Percentiles rank a stretch among this genome's conserved stretches.
phyloP scores from a whole-genome alignment of 108 stramenopile species.

The Nitzschia putrida region DNA sequence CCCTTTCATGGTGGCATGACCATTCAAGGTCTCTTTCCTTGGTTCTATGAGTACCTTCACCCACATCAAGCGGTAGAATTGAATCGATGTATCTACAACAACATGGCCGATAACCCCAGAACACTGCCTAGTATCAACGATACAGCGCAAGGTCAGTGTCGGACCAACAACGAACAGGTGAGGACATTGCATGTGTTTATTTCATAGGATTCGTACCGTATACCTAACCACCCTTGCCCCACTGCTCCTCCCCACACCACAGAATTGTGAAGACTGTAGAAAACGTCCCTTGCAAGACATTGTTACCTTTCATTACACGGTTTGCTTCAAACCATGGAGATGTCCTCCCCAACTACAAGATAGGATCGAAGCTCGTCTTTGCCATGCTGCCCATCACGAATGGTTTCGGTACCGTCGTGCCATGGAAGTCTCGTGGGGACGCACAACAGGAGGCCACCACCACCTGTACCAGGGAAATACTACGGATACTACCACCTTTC shows the following conservation, averaged over 20 bases:
- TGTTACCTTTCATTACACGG: conserved; percentile 85
- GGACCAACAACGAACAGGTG: conserved; percentile 30
- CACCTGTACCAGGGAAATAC: background rate
- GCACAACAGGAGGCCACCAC: conserved; percentile 8
- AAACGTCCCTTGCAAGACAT: conserved; percentile 48
- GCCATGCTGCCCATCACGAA: conserved; percentile 37
- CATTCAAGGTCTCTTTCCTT: conserved; percentile 88
- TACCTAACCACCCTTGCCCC: too few species aligned
- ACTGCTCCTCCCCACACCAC: too few species aligned
- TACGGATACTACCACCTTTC: conserved; percentile 46
- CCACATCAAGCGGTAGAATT: conserved; percentile 67
- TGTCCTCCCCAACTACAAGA: conserved; percentile 58
- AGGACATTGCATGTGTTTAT: too few species aligned
- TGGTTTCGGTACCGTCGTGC: conserved; percentile 54
- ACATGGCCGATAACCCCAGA: conserved; percentile 86
- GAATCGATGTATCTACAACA: conserved; percentile 89
- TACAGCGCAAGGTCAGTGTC: conserved; percentile 54
- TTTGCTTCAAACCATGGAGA: conserved; percentile 91
- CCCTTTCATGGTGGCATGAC: conserved; percentile 70
- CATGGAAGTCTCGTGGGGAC: conserved; percentile 60
- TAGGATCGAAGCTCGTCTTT: conserved; percentile 42
- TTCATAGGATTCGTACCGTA: too few species aligned
- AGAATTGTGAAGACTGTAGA: conserved; percentile 73
- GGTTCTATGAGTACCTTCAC: conserved; percentile 73
- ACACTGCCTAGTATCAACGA: conserved; percentile 49